Evolutionary conservation across 768 basidiomycete species (phyloP).

Genomic region (Lactarius hatsudake): DNA sequence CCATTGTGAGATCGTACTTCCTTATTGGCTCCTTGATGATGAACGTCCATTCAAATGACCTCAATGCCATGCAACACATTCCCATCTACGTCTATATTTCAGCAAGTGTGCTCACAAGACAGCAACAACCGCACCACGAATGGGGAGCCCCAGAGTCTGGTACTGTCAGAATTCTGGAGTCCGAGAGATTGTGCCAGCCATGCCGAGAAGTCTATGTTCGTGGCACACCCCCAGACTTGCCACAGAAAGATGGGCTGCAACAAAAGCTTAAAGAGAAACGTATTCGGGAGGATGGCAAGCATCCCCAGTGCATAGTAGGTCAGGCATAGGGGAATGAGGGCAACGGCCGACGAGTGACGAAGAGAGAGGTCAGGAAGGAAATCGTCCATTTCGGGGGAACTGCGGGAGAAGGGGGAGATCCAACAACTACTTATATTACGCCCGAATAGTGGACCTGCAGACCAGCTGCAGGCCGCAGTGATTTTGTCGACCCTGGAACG

Average conservation of each 20-base stretch:
- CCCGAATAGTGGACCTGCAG: background rate
- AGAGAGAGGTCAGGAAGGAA: background rate
- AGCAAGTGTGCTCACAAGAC: background rate
- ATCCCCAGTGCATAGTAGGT: constrained; percentile 6
- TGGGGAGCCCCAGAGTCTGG: background rate
- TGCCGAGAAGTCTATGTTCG: background rate
- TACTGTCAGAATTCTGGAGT: no score
- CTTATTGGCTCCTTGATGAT: no score
- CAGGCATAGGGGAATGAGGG: background rate
- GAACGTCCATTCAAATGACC: background rate
- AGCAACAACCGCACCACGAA: background rate
- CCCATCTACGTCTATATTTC: background rate
- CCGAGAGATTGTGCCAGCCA: background rate
- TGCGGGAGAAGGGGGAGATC: background rate
- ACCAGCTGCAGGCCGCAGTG: background rate
- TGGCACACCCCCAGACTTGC: background rate
- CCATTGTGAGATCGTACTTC: no score
- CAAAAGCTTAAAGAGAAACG: background rate
- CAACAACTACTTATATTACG: background rate
- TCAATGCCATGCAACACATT: background rate
- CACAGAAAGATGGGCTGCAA: constrained; percentile 1
- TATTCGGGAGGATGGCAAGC: constrained; percentile 11
- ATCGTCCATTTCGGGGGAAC: background rate
- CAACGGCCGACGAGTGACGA: background rate
- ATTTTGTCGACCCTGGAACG: no score